A percentile compares a stretch with the other conserved stretches of the same genome.
Conservation (phyloP, 1,139 yeast species). For the Zygosaccharomyces pseudobailii region DNA sequence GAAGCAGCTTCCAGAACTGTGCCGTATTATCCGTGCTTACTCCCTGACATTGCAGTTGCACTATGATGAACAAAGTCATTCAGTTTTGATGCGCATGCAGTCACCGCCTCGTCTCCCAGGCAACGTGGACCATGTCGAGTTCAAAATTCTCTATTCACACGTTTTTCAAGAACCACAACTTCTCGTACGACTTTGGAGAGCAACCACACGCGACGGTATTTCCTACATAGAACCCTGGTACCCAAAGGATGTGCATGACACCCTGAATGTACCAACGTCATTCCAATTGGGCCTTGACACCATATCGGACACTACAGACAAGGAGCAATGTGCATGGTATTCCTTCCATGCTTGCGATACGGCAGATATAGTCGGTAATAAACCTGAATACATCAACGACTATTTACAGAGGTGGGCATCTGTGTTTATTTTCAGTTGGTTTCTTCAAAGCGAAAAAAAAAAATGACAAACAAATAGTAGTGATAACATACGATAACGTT, state of each 20-base stretch:
- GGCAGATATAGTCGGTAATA: slow-evolving; percentile 22
- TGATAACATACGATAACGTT: not conserved
- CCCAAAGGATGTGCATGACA: slow-evolving; percentile 7
- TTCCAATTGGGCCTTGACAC: slow-evolving; percentile 12
- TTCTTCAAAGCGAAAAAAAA: slow-evolving; percentile 20
- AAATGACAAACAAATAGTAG: not conserved
- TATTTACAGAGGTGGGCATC: slow-evolving; percentile 28
- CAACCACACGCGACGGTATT: not conserved
- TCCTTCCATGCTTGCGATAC: slow-evolving; percentile 31
- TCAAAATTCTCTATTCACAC: slow-evolving; percentile 14
- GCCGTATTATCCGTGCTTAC: not conserved
- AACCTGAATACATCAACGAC: slow-evolving; percentile 1
- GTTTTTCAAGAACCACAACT: slow-evolving; percentile 24
- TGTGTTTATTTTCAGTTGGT: slow-evolving; percentile 20
- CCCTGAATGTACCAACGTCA: slow-evolving; percentile 4
- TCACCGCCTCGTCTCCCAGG: slow-evolving; percentile 2
- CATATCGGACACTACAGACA: slow-evolving; percentile 1
- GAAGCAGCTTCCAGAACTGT: not conserved
- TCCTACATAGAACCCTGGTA: slow-evolving; percentile 7
- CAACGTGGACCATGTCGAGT: slow-evolving; percentile 8
- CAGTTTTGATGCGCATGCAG: slow-evolving; percentile 2
- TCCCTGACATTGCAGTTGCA: not conserved
- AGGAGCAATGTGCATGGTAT: slow-evolving; percentile 21
- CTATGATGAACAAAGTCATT: not conserved
- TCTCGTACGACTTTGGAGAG: slow-evolving; percentile 19